These are phyloP conservation scores for Mycena floridula DNA, from an alignment of 768 basidiomycete species.

Conservation along the genomic window DNA sequence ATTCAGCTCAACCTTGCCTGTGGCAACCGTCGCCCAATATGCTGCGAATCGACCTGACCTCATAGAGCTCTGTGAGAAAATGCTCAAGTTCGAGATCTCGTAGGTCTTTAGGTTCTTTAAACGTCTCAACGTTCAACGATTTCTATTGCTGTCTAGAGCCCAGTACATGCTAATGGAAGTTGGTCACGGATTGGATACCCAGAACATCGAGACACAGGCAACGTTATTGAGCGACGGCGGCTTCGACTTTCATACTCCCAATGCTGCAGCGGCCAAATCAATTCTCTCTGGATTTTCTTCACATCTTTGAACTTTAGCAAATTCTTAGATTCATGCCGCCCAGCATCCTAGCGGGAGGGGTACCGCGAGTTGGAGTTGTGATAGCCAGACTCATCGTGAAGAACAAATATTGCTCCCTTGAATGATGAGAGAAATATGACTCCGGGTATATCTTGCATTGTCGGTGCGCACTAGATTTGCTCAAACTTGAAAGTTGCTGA, in stretches of 20 bases:
- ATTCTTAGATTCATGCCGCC: slow-evolving; percentile 24
- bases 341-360: slow-evolving; percentile 16
- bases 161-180: slow-evolving; percentile 23
- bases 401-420: no score
- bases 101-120: slow-evolving; percentile 5
- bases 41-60: slow-evolving; percentile 16
- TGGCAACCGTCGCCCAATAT: slow-evolving; percentile 24
- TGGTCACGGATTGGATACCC: slow-evolving; percentile 21
- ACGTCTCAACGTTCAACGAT: not conserved
- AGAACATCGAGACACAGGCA: slow-evolving; percentile 20
- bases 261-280: slow-evolving; percentile 17
- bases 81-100: slow-evolving; percentile 19
- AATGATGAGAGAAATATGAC: no score
- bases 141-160: slow-evolving; percentile 9
- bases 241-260: slow-evolving; percentile 19
- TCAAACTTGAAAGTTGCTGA: no score
- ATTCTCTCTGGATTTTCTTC: no score
- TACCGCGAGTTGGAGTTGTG: slow-evolving; percentile 21
- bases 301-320: no score
- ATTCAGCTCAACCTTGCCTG: slow-evolving; percentile 29
- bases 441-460: no score
- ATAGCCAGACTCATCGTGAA: slow-evolving; percentile 19
- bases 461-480: no score
- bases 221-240: slow-evolving; percentile 14
- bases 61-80: slow-evolving; percentile 14